Evolutionary conservation across 495 filamentous ascomycete genomes (phyloP), one percentile per base, ranked within the genome.

Genomic region (Zalerion maritima): DNA sequence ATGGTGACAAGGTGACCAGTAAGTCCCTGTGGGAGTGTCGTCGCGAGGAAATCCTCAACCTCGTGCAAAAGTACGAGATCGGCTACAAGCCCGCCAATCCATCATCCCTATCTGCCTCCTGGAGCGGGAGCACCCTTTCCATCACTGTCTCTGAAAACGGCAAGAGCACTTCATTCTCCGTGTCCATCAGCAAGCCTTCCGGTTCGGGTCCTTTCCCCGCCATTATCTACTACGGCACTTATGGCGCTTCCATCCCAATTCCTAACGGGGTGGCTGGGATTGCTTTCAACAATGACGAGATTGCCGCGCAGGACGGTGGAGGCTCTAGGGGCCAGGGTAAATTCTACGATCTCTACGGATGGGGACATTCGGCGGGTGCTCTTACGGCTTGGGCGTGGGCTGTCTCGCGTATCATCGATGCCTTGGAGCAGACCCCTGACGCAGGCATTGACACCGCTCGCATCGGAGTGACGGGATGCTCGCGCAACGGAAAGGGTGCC

Each of bases 11-110:
- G 41, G 51, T 71, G 9, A 47, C 55, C 2, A 61, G 52, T 32
- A 50, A 60, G 42, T 57, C 46, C 10, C 55, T 63, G 29, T 71
- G 63, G 43, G 43, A 44, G 26, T 69, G 65, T 54, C 62, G 62
- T 16, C 46, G 53, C 32, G 43, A 53, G 25, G 61, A 71, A 49
- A 62, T 69, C 37, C 47, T 34, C 47, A 58, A 58, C 39, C 56
- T 63, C 30, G 33, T 71, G 20, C 60, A 67, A 39, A 52, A 55
- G 34, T 67, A 62, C 42, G 65, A 69, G 46, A 59, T 69, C 12
- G 67, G 67, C 26, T 43, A 30, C 27, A 54, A 62, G 37, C 66
- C 66, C 7, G 45, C 52, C 21, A 62, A 58, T 43, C 49, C 55
- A 9, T 42, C 42, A 2, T 50, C 37, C 31, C 43, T 45, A 32